These are phyloP conservation scores for Erodium trifolium DNA, from an alignment of 441 rosid species.

Conservation along the genomic window DNA sequence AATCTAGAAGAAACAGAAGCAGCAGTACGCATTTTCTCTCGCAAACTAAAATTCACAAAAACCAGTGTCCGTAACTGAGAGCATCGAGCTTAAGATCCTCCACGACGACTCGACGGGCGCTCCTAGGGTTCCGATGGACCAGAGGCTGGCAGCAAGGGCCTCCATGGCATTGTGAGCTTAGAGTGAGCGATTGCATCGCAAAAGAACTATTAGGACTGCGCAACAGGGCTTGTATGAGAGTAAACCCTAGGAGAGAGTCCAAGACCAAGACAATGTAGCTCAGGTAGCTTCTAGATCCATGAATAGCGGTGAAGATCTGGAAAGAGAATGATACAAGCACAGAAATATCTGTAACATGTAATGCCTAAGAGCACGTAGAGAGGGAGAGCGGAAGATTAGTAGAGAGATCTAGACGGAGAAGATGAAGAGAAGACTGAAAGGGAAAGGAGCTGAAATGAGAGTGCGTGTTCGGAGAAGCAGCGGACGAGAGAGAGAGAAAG, in stretches of 20 bases:
- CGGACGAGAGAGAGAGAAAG: neutral
- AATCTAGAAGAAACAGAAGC: constrained; percentile 37
- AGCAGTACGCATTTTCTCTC: constrained; percentile 40
- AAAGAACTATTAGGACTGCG: neutral
- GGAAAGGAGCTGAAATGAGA: constrained; percentile 5
- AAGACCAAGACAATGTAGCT: constrained; percentile 25
- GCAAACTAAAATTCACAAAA: constrained; percentile 22
- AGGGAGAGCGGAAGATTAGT: no score
- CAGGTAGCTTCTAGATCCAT: constrained; percentile 46
- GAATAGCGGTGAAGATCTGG: constrained; percentile 43
- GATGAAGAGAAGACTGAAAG: constrained; percentile 10
- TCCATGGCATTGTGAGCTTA: constrained; percentile 27
- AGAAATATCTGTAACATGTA: neutral
- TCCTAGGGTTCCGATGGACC: constrained; percentile 20
- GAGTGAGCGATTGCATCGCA: constrained; percentile 22
- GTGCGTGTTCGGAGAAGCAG: constrained; percentile 14
- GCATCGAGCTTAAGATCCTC: constrained; percentile 19
- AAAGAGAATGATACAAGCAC: neutral
- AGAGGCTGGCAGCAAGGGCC: constrained; percentile 20
- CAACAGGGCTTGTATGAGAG: neutral
- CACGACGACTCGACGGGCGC: constrained; percentile 21
- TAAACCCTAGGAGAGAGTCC: constrained; percentile 49
- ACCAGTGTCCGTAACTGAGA: constrained; percentile 36
- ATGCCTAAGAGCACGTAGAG: no score
- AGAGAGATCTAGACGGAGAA: neutral